Conservation (phyloP, 306 rosid genomes). For the Fragaria iinumae region DNA sequence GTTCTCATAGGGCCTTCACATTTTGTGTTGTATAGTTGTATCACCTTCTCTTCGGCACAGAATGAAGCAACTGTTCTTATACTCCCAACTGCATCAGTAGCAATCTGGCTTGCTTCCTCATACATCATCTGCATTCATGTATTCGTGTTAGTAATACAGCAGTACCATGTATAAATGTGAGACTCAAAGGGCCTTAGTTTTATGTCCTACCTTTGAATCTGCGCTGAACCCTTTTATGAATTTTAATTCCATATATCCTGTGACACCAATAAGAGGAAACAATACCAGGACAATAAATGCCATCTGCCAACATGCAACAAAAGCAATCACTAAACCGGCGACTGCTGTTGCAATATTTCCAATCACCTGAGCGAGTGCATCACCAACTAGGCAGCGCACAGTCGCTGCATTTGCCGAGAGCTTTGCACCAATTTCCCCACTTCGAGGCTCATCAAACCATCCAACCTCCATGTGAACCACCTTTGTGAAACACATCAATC, state of each 20-base stretch:
- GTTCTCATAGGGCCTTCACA: neutral
- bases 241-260: constrained; percentile 52
- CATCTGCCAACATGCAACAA: constrained; percentile 60
- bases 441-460: neutral
- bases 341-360: constrained; percentile 50
- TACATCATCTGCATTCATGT: constrained; percentile 32
- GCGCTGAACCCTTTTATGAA: constrained; percentile 45
- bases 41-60: neutral
- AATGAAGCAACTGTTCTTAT: neutral
- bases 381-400: constrained; percentile 76
- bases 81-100: neutral
- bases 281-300: constrained; percentile 57
- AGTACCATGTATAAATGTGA: neutral
- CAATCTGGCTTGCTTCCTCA: neutral
- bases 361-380: constrained; percentile 53
- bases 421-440: constrained; percentile 67
- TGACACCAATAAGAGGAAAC: constrained; percentile 62
- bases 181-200: constrained; percentile 39
- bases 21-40: neutral
- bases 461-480: neutral
- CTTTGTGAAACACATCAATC: neutral
- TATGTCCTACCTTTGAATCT: constrained; percentile 70
- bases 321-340: constrained; percentile 73
- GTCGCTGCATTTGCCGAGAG: constrained; percentile 79
- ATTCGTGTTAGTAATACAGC: constrained; percentile 38